Conservation (phyloP, 2,329 filamentous ascomycete genomes). For the Epicoccum nigrum region DNA sequence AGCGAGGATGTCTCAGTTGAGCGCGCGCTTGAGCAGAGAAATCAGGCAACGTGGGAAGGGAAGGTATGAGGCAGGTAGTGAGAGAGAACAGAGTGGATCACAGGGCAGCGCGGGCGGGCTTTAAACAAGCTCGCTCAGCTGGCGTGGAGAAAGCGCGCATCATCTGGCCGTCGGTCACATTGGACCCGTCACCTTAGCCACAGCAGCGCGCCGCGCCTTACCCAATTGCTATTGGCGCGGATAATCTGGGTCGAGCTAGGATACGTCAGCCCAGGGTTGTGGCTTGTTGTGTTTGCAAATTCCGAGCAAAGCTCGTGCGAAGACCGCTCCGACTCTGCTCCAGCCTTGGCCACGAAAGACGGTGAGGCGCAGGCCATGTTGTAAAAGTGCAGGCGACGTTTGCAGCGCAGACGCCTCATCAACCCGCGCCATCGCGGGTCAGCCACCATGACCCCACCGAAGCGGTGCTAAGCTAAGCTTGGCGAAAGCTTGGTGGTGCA, state of each 20-base stretch:
- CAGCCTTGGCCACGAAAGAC: background rate
- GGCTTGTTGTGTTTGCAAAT: slow-evolving; percentile 1
- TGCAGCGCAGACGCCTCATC: slow-evolving; percentile 11
- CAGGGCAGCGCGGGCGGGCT: background rate
- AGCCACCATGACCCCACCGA: slow-evolving; percentile 7
- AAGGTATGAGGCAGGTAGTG: background rate
- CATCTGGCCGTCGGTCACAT: slow-evolving; percentile 14
- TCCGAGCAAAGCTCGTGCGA: background rate
- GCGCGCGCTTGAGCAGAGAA: no score
- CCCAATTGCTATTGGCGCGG: slow-evolving; percentile 14
- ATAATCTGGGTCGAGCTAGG: slow-evolving; percentile 3
- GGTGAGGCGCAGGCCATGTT: slow-evolving; percentile 1
- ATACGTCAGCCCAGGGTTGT: slow-evolving; percentile 20
- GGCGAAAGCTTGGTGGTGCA: slow-evolving; percentile 28
- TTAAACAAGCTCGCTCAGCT: slow-evolving; percentile 13
- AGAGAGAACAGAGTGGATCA: background rate
- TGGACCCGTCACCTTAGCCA: slow-evolving; percentile 15
- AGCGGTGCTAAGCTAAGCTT: slow-evolving; percentile 28
- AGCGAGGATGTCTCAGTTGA: background rate
- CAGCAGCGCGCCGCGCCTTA: slow-evolving; percentile 2
- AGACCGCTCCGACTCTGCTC: background rate
- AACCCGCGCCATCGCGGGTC: background rate
- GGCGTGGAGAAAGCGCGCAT: slow-evolving; percentile 7
- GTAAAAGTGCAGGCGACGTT: background rate
- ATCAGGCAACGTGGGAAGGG: background rate